These are phyloP conservation scores for Adansonia digitata DNA, from an alignment of 345 rosid genomes.

Conservation along the genomic window DNA sequence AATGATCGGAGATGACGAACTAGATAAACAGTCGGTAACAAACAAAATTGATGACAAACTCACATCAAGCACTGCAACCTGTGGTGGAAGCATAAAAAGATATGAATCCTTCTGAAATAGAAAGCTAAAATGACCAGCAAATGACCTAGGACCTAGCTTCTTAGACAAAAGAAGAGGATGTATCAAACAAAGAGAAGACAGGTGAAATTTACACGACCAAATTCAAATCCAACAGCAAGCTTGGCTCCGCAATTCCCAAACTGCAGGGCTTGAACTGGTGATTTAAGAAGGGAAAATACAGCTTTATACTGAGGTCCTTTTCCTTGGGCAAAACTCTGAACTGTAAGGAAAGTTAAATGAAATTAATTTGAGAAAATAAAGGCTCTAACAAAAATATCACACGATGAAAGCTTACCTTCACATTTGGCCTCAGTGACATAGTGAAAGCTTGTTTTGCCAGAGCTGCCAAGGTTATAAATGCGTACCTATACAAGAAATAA, in stretches of 20 bases:
- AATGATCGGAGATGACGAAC: slow-evolving; percentile 28
- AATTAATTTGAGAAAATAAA: slow-evolving; percentile 14
- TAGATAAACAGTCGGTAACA: slow-evolving; percentile 24
- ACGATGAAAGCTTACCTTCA: slow-evolving; percentile 38
- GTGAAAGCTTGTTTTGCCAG: slow-evolving; percentile 29
- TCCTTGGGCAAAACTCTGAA: slow-evolving; percentile 31
- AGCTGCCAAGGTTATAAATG: slow-evolving; percentile 39
- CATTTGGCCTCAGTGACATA: slow-evolving; percentile 34
- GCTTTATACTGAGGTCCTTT: slow-evolving; percentile 37
- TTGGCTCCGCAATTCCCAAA: slow-evolving; percentile 34
- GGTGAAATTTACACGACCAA: slow-evolving; percentile 35
- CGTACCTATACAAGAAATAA: slow-evolving; percentile 38
- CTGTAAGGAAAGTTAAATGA: slow-evolving; percentile 23
- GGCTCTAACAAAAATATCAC: neutral
- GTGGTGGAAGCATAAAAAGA: slow-evolving; percentile 19
- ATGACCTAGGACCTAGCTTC: slow-evolving; percentile 1
- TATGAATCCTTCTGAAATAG: neutral
- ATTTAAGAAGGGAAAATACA: slow-evolving; percentile 31
- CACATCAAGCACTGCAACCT: slow-evolving; percentile 51
- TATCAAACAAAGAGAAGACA: slow-evolving; percentile 7
- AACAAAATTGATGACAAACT: slow-evolving; percentile 36
- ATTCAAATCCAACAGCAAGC: slow-evolving; percentile 46
- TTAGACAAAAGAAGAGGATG: neutral
- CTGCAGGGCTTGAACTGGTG: slow-evolving; percentile 33
- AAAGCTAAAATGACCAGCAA: neutral